Percentiles rank a stretch among this genome's conserved stretches.
phyloP scores from a whole-genome alignment of 108 stramenopile genomes.

The Skeletonema marinoi region DNA sequence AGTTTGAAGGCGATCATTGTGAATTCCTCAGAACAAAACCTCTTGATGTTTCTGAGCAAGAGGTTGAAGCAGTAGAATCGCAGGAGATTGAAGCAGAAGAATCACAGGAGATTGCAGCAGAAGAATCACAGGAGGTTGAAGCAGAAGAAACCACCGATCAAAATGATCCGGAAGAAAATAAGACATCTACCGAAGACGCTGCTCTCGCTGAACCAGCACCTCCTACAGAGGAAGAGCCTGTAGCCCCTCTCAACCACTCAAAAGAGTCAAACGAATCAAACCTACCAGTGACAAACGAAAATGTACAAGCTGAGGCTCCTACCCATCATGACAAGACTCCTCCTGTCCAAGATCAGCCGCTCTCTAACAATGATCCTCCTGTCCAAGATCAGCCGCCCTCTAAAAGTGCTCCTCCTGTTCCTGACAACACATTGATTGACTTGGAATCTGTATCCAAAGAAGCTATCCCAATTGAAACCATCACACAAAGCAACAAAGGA shows the following conservation, averaged over 20 bases:
- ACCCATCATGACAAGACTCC: neutral
- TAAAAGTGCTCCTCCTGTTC: neutral
- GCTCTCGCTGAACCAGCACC: neutral
- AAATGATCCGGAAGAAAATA: neutral
- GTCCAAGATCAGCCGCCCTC: neutral
- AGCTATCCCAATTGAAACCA: neutral
- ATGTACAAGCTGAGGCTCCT: neutral
- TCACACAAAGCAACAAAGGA: neutral
- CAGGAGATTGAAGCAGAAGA: neutral
- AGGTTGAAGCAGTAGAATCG: neutral
- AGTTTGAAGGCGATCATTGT: conserved; percentile 70
- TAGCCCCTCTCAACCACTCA: conserved; percentile 4
- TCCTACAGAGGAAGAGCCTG: neutral
- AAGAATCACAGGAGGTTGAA: neutral
- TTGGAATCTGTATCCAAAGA: neutral
- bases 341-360: neutral
- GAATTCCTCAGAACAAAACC: conserved; percentile 45
- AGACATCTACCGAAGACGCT: neutral
- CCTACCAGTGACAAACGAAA: neutral
- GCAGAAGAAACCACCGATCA: neutral
- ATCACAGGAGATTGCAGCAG: neutral
- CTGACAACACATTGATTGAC: neutral
- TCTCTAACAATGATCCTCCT: neutral
- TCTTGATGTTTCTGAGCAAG: neutral
- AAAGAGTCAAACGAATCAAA: conserved; percentile 24